These are phyloP conservation scores for Hypoxylon sp. DNA, from an alignment of 2,329 filamentous ascomycete genomes.

Conservation along the genomic window DNA sequence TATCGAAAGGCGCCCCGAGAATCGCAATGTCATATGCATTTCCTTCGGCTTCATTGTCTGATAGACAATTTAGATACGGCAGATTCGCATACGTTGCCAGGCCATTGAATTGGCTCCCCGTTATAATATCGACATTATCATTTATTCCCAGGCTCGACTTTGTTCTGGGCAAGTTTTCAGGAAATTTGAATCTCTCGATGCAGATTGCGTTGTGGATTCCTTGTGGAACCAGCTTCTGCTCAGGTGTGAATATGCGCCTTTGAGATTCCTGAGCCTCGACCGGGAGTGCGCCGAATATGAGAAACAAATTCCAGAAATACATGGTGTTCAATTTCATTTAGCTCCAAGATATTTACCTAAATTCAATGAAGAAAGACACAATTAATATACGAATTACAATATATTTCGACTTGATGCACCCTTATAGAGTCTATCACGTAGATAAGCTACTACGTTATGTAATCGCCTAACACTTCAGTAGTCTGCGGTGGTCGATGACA, in stretches of 20 bases:
- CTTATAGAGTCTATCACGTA: not conserved
- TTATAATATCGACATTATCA: conserved; percentile 59
- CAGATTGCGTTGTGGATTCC: conserved; percentile 6
- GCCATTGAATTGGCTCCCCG: conserved; percentile 64
- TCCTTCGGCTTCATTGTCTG: conserved; percentile 59
- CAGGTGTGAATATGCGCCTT: conserved; percentile 19
- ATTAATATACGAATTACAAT: not conserved
- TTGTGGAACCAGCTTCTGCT: conserved; percentile 41
- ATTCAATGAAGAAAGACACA: not conserved
- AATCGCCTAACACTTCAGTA: not conserved
- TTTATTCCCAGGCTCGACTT: conserved; percentile 41
- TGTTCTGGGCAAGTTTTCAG: conserved; percentile 37
- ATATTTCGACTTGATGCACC: not conserved
- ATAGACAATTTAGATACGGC: conserved; percentile 72
- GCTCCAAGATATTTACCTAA: not conserved
- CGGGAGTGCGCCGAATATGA: conserved; percentile 26
- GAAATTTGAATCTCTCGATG: conserved; percentile 40
- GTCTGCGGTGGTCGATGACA: too few relatives aligned
- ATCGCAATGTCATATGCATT: conserved; percentile 70
- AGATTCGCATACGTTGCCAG: conserved; percentile 76
- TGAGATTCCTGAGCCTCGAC: conserved; percentile 45
- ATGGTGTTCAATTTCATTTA: conserved; percentile 6
- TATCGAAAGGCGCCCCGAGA: conserved; percentile 67
- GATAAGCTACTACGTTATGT: not conserved
- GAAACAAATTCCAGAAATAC: conserved; percentile 4